Evolutionary conservation across 2,329 filamentous ascomycete species (phyloP).

Genomic region (Macrophomina tecta): DNA sequence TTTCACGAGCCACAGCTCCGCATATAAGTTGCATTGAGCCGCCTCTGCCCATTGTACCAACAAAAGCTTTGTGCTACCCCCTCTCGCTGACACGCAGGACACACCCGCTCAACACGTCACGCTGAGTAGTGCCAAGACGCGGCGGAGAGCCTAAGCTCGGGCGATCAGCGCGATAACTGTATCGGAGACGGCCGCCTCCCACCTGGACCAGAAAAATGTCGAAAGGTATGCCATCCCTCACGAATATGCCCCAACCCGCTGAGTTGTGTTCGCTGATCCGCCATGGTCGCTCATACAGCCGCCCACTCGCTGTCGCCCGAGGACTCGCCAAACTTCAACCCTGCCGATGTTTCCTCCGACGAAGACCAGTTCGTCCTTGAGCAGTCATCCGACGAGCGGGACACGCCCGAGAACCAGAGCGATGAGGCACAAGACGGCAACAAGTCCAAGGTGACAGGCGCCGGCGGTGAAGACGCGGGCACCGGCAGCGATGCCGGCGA

Average conservation of each 20-base stretch:
- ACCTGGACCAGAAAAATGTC: conserved; percentile 26
- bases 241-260: conserved; percentile 4
- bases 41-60: not conserved
- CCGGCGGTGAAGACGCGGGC: conserved; percentile 24
- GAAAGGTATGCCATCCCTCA: conserved; percentile 16
- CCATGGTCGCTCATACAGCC: conserved; percentile 9
- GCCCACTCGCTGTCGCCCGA: conserved; percentile 40
- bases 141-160: conserved; percentile 10
- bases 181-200: conserved; percentile 21
- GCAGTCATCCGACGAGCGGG: conserved; percentile 35
- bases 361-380: conserved; percentile 42
- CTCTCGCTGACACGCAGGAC: not conserved
- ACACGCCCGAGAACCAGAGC: conserved; percentile 29
- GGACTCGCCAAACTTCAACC: conserved; percentile 43
- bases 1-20: conserved; percentile 4
- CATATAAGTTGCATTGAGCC: conserved; percentile 11
- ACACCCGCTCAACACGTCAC: not conserved
- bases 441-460: not conserved
- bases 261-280: not conserved
- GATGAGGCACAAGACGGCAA: conserved; percentile 33
- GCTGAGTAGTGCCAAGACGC: conserved; percentile 14
- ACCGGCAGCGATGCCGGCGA: conserved; percentile 36
- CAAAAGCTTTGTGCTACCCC: not conserved
- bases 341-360: conserved; percentile 43
- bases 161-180: conserved; percentile 24